phyloP scores from a whole-genome alignment of 176 grass and related monocot species.

The Metroxylon sagu region DNA sequence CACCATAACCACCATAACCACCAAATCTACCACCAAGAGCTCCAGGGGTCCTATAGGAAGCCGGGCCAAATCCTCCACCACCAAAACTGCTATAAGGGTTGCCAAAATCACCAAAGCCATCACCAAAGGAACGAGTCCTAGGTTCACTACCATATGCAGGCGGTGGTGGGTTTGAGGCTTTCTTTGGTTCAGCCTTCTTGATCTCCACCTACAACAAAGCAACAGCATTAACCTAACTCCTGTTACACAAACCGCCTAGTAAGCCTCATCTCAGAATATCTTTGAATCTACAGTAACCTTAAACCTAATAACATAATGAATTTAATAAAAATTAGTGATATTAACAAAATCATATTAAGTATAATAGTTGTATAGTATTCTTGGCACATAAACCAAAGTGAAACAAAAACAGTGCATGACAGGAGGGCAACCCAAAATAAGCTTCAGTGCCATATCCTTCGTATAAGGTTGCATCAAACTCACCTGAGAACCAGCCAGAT shows the following conservation, averaged over 20 bases:
- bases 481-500: constrained; percentile 78
- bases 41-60: constrained; percentile 24
- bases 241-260: constrained; percentile 29
- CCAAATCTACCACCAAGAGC: constrained; percentile 39
- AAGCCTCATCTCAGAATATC: neutral
- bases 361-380: no score
- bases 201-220: constrained; percentile 98
- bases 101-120: constrained; percentile 33
- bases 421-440: neutral
- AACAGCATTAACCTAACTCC: constrained; percentile 44
- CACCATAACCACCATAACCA: constrained; percentile 37
- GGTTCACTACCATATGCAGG: constrained; percentile 55
- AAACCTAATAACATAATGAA: neutral
- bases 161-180: constrained; percentile 48
- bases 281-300: constrained; percentile 1
- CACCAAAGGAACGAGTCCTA: constrained; percentile 61
- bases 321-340: neutral
- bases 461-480: constrained; percentile 28
- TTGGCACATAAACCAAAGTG: no score
- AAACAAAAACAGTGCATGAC: neutral
- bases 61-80: constrained; percentile 42
- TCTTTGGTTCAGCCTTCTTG: constrained; percentile 99
- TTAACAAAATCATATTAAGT: no score
- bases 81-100: constrained; percentile 33
- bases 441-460: constrained; percentile 15